Conservation (phyloP, 2,329 filamentous ascomycete genomes). For the Xylariaceae sp. region DNA sequence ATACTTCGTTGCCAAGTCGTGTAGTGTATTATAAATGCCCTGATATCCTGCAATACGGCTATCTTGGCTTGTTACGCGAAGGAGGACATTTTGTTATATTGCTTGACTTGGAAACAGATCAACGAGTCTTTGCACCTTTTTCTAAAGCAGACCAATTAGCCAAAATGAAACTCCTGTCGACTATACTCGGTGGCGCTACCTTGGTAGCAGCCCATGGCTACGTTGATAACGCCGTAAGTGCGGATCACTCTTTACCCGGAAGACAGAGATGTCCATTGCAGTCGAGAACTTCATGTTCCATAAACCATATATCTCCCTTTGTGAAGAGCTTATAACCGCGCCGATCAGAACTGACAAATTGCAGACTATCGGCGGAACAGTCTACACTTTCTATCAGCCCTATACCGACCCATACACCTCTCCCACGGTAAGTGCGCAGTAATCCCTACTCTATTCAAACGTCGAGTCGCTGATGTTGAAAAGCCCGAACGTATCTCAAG, state of each 20-base stretch:
- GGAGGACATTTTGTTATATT: too few species aligned
- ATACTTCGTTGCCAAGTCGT: too few species aligned
- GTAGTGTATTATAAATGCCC: too few species aligned
- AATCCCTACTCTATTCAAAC: background rate
- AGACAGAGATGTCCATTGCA: background rate
- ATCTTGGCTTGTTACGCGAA: too few species aligned
- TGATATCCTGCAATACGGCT: too few species aligned
- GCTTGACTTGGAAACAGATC: too few species aligned
- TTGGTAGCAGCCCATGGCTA: conserved; percentile 48
- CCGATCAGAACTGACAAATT: conserved; percentile 9
- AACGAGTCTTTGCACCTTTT: too few species aligned
- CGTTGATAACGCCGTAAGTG: conserved; percentile 38
- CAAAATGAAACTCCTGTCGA: conserved; percentile 30
- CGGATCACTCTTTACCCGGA: background rate
- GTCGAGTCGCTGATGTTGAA: conserved; percentile 19
- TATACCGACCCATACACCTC: conserved; percentile 19
- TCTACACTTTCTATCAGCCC: conserved; percentile 37
- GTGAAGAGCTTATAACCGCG: background rate
- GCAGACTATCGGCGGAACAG: conserved; percentile 37
- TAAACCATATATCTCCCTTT: background rate
- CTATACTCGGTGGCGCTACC: conserved; percentile 34
- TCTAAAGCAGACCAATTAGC: background rate
- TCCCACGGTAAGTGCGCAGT: conserved; percentile 16
- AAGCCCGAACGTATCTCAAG: conserved; percentile 54
- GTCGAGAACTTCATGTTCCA: background rate